These are phyloP conservation scores for Leccinum broughii DNA, from an alignment of 768 basidiomycete genomes.

Conservation along the genomic window DNA sequence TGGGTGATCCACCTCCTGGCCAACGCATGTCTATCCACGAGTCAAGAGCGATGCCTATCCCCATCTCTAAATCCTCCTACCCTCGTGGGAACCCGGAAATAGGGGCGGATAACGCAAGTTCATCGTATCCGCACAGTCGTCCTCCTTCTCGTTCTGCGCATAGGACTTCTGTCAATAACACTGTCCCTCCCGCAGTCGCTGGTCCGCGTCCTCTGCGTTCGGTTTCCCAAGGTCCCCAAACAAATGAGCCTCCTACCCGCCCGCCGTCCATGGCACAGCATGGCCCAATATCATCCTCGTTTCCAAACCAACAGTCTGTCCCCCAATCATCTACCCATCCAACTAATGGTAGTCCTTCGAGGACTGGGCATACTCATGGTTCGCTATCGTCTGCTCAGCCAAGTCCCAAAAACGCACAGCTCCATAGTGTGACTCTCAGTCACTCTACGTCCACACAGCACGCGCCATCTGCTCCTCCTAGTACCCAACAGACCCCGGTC, in stretches of 20 bases:
- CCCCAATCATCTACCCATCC: slow-evolving; percentile 23
- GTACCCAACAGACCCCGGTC: slow-evolving; percentile 24
- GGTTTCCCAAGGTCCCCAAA: slow-evolving; percentile 26
- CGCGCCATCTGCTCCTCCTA: slow-evolving; percentile 18
- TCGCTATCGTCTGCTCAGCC: slow-evolving; percentile 22
- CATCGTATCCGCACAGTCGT: slow-evolving; percentile 23
- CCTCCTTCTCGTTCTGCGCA: slow-evolving; percentile 31
- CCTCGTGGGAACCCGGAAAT: slow-evolving; percentile 30
- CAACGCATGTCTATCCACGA: slow-evolving; percentile 32
- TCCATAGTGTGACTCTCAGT: slow-evolving; percentile 14
- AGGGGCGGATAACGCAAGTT: slow-evolving; percentile 18
- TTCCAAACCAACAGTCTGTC: slow-evolving; percentile 17
- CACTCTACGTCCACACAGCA: slow-evolving; percentile 17
- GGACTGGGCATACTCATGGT: slow-evolving; percentile 11
- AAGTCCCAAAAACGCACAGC: slow-evolving; percentile 25
- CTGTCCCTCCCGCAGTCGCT: slow-evolving; percentile 23
- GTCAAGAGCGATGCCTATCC: slow-evolving; percentile 20
- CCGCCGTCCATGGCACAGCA: slow-evolving; percentile 26
- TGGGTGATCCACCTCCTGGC: slow-evolving; percentile 21
- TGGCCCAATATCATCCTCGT: slow-evolving; percentile 3
- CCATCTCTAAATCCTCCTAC: slow-evolving; percentile 21
- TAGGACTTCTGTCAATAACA: slow-evolving; percentile 20
- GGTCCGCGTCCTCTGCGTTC: slow-evolving; percentile 33
- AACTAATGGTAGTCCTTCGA: slow-evolving; percentile 17
- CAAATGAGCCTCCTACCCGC: slow-evolving; percentile 26